Evolutionary conservation across 169 alveolate genomes (phyloP).

Genomic region (Babesia ovata): DNA sequence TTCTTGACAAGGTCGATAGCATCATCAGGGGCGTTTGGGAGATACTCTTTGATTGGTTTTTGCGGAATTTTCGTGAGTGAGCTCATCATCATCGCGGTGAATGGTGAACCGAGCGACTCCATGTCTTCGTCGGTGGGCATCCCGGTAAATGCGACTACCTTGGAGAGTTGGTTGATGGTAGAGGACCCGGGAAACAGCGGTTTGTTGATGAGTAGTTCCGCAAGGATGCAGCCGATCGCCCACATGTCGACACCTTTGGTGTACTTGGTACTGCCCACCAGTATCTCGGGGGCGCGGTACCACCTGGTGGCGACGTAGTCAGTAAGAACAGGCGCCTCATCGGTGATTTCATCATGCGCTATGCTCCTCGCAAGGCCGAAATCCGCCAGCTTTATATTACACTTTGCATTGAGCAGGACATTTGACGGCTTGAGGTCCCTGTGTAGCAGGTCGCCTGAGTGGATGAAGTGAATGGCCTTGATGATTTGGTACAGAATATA

Average conservation of each 20-base stretch:
- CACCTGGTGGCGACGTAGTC: constrained; percentile 99
- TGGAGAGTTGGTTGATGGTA: constrained; percentile 95
- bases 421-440: constrained; percentile 98
- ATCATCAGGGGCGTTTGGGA: constrained; percentile 63
- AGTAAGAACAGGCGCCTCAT: constrained; percentile 88
- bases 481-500: constrained; percentile 90
- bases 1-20: constrained; percentile 51
- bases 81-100: constrained; percentile 65
- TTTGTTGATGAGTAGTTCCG: constrained; percentile 93
- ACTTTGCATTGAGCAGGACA: constrained; percentile 94
- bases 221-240: constrained; percentile 99
- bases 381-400: constrained; percentile 96
- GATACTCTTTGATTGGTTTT: constrained; percentile 39
- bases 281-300: constrained; percentile 98
- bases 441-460: constrained; percentile 95
- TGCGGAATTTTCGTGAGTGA: constrained; percentile 26
- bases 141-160: constrained; percentile 92
- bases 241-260: constrained; percentile 99
- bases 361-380: constrained; percentile 95
- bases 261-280: constrained; percentile 94
- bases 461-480: constrained; percentile 91
- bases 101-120: constrained; percentile 87
- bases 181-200: constrained; percentile 98
- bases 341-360: constrained; percentile 72
- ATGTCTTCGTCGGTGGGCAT: constrained; percentile 90